phyloP scores from a whole-genome alignment of 208 protist species.

The Leishmania braziliensis region DNA sequence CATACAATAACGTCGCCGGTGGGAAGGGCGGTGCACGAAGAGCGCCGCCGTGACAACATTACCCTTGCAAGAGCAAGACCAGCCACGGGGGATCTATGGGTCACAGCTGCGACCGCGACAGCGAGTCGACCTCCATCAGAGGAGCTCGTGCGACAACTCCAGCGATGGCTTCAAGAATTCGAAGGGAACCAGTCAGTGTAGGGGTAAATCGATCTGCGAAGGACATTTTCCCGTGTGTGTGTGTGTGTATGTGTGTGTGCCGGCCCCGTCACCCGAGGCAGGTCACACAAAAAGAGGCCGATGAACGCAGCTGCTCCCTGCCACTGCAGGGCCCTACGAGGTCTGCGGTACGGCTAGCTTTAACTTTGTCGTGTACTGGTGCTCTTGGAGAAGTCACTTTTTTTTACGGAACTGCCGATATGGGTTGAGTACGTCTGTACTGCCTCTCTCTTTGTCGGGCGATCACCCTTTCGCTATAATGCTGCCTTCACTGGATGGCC shows the following conservation, averaged over 20 bases:
- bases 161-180: neutral
- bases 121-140: neutral
- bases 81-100: neutral
- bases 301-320: neutral
- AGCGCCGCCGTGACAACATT: slow-evolving; percentile 3
- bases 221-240: neutral
- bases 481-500: neutral
- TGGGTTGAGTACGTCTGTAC: neutral
- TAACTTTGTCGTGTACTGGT: neutral
- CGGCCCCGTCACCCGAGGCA: neutral
- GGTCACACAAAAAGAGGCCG: neutral
- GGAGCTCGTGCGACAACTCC: slow-evolving; percentile 1
- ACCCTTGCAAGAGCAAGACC: neutral
- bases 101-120: neutral
- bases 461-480: neutral
- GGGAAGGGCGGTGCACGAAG: too few relatives aligned
- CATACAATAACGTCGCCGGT: too few relatives aligned
- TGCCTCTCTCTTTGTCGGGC: neutral
- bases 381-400: neutral
- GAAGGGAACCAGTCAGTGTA: neutral
- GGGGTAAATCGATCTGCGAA: neutral
- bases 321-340: neutral
- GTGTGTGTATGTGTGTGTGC: neutral
- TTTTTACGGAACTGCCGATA: neutral
- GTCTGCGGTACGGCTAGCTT: neutral